Conservation (phyloP, 2,329 filamentous ascomycete species). For the Aspergillus brasiliensis region DNA sequence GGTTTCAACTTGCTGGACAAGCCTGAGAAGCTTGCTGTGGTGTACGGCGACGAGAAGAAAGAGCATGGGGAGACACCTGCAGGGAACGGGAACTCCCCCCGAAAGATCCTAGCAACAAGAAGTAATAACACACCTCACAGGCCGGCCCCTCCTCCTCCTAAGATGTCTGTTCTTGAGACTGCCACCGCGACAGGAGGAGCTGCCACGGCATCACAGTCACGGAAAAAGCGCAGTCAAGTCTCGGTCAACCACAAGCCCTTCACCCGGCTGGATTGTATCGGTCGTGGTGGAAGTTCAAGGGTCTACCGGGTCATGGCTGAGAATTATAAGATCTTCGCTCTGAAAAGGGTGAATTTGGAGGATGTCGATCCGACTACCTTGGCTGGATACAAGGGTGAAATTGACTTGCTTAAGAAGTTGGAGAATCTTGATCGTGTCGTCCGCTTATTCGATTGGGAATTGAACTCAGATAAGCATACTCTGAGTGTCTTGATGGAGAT, state of each 20-base stretch:
- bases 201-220: slow-evolving; percentile 69
- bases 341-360: slow-evolving; percentile 90
- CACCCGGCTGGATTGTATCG: slow-evolving; percentile 85
- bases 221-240: slow-evolving; percentile 79
- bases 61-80: slow-evolving; percentile 48
- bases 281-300: slow-evolving; percentile 87
- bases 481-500: slow-evolving; percentile 96
- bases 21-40: slow-evolving; percentile 56
- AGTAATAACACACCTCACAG: slow-evolving; percentile 74
- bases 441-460: slow-evolving; percentile 84
- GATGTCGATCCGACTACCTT: slow-evolving; percentile 84
- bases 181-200: slow-evolving; percentile 83
- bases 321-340: slow-evolving; percentile 90
- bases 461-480: slow-evolving; percentile 88
- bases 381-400: slow-evolving; percentile 89
- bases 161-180: slow-evolving; percentile 94
- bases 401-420: slow-evolving; percentile 82
- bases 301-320: slow-evolving; percentile 97
- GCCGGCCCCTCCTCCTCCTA: slow-evolving; percentile 80
- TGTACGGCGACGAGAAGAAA: slow-evolving; percentile 50
- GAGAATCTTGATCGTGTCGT: slow-evolving; percentile 87
- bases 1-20: slow-evolving; percentile 59
- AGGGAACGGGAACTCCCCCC: slow-evolving; percentile 41
- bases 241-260: slow-evolving; percentile 90
- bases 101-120: slow-evolving; percentile 54